These are phyloP conservation scores for Jamesozyma rosinii DNA, from an alignment of 805 yeast genomes.

Conservation along the genomic window DNA sequence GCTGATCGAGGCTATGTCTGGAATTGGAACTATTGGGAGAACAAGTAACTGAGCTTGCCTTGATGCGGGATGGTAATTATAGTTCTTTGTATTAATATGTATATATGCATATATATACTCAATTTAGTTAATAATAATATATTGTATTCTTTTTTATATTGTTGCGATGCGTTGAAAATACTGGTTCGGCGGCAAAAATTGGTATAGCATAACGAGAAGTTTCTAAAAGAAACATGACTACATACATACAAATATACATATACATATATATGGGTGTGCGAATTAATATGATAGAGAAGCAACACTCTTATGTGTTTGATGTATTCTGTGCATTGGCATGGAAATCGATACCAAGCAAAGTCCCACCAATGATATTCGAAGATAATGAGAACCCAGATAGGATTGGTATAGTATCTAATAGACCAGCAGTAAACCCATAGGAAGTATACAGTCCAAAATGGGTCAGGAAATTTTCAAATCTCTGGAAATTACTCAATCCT, in stretches of 20 bases:
- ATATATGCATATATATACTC: neutral
- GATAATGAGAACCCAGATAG: constrained; percentile 20
- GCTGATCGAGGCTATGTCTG: neutral
- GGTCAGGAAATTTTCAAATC: constrained; percentile 17
- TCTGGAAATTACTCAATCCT: constrained; percentile 14
- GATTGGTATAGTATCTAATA: constrained; percentile 24
- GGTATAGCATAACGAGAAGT: too few species aligned
- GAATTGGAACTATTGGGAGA: constrained; percentile 27
- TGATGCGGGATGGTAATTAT: too few species aligned
- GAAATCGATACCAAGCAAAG: constrained; percentile 18
- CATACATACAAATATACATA: too few species aligned
- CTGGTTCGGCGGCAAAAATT: too few species aligned
- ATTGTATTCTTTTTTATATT: neutral
- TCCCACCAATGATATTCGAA: constrained; percentile 20
- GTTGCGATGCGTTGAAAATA: too few species aligned
- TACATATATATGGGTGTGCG: too few species aligned
- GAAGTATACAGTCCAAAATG: constrained; percentile 25
- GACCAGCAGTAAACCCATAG: constrained; percentile 25
- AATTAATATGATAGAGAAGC: too few species aligned
- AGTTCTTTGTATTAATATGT: neutral
- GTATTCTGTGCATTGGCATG: neutral
- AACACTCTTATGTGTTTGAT: neutral
- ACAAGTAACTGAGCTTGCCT: neutral
- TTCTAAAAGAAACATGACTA: too few species aligned
- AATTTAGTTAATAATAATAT: neutral